Percentiles rank a stretch among this genome's conserved stretches.
Evolutionary conservation across 305 asterid genomes (phyloP).

Genomic region (Rubia occidens): DNA sequence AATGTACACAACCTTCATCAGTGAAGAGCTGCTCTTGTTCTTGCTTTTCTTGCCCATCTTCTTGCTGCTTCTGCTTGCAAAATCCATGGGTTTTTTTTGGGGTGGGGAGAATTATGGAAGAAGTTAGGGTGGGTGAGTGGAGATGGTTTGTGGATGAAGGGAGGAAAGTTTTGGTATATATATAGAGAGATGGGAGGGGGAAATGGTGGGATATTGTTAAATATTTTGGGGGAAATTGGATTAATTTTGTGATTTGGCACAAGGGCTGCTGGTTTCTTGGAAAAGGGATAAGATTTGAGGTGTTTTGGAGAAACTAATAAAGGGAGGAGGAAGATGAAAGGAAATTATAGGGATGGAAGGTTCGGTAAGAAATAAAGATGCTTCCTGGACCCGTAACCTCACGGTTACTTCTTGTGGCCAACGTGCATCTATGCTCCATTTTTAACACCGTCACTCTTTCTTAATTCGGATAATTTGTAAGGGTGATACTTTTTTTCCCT

Average conservation of each 20-base stretch:
- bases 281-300: constrained; percentile 20
- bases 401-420: constrained; percentile 1
- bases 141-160: background rate
- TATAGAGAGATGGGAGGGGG: background rate
- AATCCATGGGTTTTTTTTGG: background rate
- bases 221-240: background rate
- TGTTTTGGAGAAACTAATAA: background rate
- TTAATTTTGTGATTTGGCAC: background rate
- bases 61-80: constrained; percentile 14
- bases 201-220: background rate
- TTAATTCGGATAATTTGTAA: no score
- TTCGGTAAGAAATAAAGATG: constrained; percentile 22
- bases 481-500: no score
- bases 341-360: constrained; percentile 31
- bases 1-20: constrained; percentile 64
- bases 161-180: background rate
- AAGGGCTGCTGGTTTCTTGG: constrained; percentile 19
- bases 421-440: background rate
- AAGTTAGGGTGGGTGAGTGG: background rate
- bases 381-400: constrained; percentile 44
- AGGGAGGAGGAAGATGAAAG: constrained; percentile 31
- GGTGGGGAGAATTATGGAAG: background rate
- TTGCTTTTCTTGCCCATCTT: constrained; percentile 19
- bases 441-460: background rate
- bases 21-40: constrained; percentile 8